phyloP scores from a whole-genome alignment of 306 rosid species.

The Casuarina glauca region DNA sequence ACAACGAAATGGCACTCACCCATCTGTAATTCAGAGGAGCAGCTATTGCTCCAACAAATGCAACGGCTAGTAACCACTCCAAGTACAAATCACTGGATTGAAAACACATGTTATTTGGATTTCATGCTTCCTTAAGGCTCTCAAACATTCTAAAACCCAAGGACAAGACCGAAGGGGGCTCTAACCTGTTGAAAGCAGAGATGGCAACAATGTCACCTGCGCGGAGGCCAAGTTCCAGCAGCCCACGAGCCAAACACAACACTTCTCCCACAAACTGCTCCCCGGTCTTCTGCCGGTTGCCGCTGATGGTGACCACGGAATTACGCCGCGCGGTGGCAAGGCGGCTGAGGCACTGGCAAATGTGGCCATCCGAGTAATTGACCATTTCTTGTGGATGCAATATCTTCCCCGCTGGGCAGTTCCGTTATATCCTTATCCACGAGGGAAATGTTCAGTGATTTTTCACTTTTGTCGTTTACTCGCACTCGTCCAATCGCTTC shows the following conservation, averaged over 20 bases:
- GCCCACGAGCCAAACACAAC: slow-evolving; percentile 52
- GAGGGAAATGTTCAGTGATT: no score
- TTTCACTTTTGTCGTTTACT: no score
- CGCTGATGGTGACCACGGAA: slow-evolving; percentile 43
- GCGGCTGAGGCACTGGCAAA: slow-evolving; percentile 76
- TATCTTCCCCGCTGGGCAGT: no score
- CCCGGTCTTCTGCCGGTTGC: slow-evolving; percentile 50
- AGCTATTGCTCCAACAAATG: slow-evolving; percentile 77
- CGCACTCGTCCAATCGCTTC: no score
- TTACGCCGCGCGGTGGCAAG: slow-evolving; percentile 39
- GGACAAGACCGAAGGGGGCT: no score
- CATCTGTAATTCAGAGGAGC: slow-evolving; percentile 92
- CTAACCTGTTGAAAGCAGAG: slow-evolving; percentile 75
- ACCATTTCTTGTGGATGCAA: slow-evolving; percentile 30
- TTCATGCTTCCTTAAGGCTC: background rate
- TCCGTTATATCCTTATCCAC: no score
- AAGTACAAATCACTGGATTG: slow-evolving; percentile 67
- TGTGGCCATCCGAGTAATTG: slow-evolving; percentile 50
- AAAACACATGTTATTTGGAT: background rate
- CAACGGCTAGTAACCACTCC: slow-evolving; percentile 89
- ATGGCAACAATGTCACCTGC: slow-evolving; percentile 72
- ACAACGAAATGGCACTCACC: slow-evolving; percentile 44
- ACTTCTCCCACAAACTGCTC: slow-evolving; percentile 59
- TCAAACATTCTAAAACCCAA: no score
- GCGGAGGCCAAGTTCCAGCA: slow-evolving; percentile 51